phyloP scores from a whole-genome alignment of 495 filamentous ascomycete genomes.

The Achaetomiella virescens region DNA sequence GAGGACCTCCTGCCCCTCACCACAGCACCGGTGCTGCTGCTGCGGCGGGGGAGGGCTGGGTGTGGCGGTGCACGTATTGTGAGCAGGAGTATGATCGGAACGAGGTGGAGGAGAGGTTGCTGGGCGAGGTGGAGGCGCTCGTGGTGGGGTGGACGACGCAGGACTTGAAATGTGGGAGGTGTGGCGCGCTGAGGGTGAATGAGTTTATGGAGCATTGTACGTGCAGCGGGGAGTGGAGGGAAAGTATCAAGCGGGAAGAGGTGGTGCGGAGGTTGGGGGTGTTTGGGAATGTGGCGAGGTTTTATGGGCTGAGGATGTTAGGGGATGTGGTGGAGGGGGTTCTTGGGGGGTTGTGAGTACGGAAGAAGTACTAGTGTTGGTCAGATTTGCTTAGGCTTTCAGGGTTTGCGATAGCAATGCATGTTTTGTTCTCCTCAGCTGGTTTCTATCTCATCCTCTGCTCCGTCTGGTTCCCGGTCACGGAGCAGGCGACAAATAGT shows the following conservation, averaged over 20 bases:
- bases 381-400: background rate
- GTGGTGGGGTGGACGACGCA: conserved; percentile 79
- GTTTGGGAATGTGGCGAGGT: conserved; percentile 63
- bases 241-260: conserved; percentile 63
- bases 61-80: conserved; percentile 78
- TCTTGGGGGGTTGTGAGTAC: conserved; percentile 32
- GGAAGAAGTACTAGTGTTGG: background rate
- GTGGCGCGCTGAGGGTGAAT: conserved; percentile 62
- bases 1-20: conserved; percentile 60
- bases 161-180: conserved; percentile 78
- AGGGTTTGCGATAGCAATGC: background rate
- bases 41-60: conserved; percentile 28
- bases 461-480: no score
- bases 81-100: conserved; percentile 66
- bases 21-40: background rate
- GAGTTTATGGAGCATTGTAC: conserved; percentile 97
- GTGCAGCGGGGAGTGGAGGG: conserved; percentile 78
- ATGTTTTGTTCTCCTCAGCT: no score
- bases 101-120: conserved; percentile 74
- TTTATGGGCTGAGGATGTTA: conserved; percentile 76
- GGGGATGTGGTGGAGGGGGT: conserved; percentile 64
- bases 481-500: no score
- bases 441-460: no score
- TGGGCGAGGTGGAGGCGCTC: conserved; percentile 66
- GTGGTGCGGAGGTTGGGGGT: conserved; percentile 60